Conservation (phyloP, 2,329 filamentous ascomycete genomes). For the Sphaerostilbella broomeana region DNA sequence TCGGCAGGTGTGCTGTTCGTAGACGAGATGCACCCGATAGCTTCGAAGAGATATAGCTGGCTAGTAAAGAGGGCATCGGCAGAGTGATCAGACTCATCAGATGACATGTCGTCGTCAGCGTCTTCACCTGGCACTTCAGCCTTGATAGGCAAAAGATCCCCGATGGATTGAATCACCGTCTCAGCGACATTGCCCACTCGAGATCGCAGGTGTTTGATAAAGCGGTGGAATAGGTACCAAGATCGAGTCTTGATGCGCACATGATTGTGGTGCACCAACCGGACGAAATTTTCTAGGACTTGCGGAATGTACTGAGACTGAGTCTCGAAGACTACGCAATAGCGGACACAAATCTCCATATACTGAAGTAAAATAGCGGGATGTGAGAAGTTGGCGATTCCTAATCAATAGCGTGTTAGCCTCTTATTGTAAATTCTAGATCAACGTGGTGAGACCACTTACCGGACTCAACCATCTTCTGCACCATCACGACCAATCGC, state of each 20-base stretch:
- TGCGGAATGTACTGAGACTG: conserved; percentile 75
- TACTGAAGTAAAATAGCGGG: conserved; percentile 91
- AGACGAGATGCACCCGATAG: conserved; percentile 87
- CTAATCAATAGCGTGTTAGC: conserved; percentile 38
- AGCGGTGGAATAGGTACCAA: conserved; percentile 94
- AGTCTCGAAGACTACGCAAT: conserved; percentile 85
- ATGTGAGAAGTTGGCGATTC: conserved; percentile 78
- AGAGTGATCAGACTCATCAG: conserved; percentile 82
- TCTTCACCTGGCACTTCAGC: conserved; percentile 75
- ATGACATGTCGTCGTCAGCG: conserved; percentile 87
- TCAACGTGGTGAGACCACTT: conserved; percentile 29
- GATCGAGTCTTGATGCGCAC: conserved; percentile 82
- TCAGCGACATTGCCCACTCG: conserved; percentile 87
- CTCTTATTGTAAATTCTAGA: background rate
- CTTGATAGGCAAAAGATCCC: conserved; percentile 81
- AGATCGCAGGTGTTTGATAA: conserved; percentile 78
- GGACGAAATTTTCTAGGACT: conserved; percentile 86
- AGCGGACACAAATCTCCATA: conserved; percentile 97
- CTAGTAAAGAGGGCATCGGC: conserved; percentile 87
- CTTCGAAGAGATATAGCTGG: conserved; percentile 90
- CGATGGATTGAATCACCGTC: conserved; percentile 83
- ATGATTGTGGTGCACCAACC: conserved; percentile 80
- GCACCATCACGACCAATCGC: conserved; percentile 85
- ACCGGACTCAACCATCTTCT: conserved; percentile 90
- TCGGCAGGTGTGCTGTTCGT: conserved; percentile 68